These are phyloP conservation scores for Aspergillus kassunensis DNA, from an alignment of 495 filamentous ascomycete genomes.

Conservation along the genomic window DNA sequence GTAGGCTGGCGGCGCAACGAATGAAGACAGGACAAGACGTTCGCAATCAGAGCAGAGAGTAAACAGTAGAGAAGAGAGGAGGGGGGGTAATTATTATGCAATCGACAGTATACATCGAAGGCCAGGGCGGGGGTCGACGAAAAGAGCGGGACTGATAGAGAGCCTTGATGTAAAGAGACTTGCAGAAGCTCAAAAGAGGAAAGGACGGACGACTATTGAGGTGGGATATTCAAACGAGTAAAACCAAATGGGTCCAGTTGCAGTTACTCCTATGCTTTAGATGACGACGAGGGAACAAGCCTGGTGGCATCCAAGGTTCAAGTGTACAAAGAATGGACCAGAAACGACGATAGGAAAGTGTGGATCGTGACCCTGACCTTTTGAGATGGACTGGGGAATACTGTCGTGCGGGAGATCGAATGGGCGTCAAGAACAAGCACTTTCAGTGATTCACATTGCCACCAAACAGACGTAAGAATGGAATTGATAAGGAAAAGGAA, in stretches of 20 bases:
- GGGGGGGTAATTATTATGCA: constrained; percentile 15
- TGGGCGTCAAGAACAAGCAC: constrained; percentile 17
- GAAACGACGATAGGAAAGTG: constrained; percentile 19
- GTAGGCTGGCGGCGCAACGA: constrained; percentile 18
- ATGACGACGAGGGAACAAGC: constrained; percentile 3
- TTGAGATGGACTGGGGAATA: constrained; percentile 13
- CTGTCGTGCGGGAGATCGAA: constrained; percentile 20
- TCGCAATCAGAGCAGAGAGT: constrained; percentile 13
- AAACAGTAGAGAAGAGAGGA: constrained; percentile 14
- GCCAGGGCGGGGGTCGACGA: constrained; percentile 13
- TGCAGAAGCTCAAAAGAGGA: constrained; percentile 2
- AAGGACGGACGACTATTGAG: constrained; percentile 9
- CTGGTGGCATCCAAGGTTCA: constrained; percentile 4
- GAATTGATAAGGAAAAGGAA: constrained; percentile 7
- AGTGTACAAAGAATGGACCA: constrained; percentile 14
- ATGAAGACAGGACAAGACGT: constrained; percentile 17
- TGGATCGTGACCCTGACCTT: constrained; percentile 16
- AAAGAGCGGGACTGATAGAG: constrained; percentile 9
- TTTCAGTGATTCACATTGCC: constrained; percentile 23
- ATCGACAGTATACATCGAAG: constrained; percentile 25
- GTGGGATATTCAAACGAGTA: constrained; percentile 2
- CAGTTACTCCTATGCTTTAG: constrained; percentile 19
- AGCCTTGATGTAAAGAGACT: neutral
- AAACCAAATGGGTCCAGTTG: constrained; percentile 5
- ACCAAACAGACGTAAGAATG: constrained; percentile 12